Conservation (phyloP, 768 basidiomycete genomes). For the Russula compacta region DNA sequence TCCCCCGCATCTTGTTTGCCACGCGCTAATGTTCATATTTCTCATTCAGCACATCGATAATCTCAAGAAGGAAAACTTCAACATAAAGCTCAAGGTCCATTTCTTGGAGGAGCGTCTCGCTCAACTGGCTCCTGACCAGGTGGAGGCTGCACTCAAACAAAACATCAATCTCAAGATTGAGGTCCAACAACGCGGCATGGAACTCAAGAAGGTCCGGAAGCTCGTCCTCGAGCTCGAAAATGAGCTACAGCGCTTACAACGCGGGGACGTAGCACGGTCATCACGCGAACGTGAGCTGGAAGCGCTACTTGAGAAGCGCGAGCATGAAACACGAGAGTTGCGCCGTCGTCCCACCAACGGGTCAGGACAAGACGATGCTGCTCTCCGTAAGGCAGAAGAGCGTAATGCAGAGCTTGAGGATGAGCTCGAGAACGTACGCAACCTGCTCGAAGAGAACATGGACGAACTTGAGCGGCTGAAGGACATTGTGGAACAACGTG, state of each 20-base stretch:
- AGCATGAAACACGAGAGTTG: conserved; percentile 59
- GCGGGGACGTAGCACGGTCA: conserved; percentile 32
- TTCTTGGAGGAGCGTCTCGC: conserved; percentile 91
- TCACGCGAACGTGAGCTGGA: conserved; percentile 68
- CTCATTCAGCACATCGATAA: conserved; percentile 76
- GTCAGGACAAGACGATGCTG: conserved; percentile 36
- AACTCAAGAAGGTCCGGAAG: conserved; percentile 88
- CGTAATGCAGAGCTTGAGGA: conserved; percentile 65
- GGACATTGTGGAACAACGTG: conserved; percentile 50
- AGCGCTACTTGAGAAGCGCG: conserved; percentile 63
- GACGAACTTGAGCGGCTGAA: conserved; percentile 72
- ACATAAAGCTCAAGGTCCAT: conserved; percentile 90
- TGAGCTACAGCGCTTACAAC: conserved; percentile 64
- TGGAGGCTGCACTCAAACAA: conserved; percentile 85
- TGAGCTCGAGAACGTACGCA: conserved; percentile 60
- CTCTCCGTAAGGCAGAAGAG: conserved; percentile 45
- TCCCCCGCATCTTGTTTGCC: background rate
- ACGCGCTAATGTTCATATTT: background rate
- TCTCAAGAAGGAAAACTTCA: conserved; percentile 95
- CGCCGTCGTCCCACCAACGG: conserved; percentile 37
- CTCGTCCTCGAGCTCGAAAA: conserved; percentile 76
- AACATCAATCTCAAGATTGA: conserved; percentile 91
- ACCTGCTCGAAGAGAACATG: conserved; percentile 68
- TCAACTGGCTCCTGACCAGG: conserved; percentile 83
- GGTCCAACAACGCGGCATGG: conserved; percentile 80